Conservation (phyloP, 2,329 filamentous ascomycete genomes). For the Orbilia quercus region DNA sequence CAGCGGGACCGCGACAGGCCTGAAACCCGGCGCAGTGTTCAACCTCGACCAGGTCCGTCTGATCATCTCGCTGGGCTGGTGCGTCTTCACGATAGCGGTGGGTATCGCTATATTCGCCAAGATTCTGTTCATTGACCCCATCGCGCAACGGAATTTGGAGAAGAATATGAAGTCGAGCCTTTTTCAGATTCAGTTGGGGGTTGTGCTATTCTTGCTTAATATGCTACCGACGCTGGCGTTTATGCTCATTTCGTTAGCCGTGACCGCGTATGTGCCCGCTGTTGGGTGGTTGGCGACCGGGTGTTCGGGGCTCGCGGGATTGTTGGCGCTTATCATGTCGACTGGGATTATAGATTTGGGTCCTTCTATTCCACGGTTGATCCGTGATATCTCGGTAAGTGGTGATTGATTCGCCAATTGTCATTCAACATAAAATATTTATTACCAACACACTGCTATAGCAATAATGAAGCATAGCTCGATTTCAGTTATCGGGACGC, state of each 20-base stretch:
- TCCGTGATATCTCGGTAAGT: constrained; percentile 29
- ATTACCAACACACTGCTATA: too few species aligned
- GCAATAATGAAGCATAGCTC: too few species aligned
- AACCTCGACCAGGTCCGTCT: constrained; percentile 47
- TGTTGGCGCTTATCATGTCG: constrained; percentile 42
- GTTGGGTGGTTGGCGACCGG: constrained; percentile 51
- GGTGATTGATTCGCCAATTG: background rate
- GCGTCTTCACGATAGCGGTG: constrained; percentile 48
- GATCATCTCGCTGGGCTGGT: constrained; percentile 52
- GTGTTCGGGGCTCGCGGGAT: constrained; percentile 33
- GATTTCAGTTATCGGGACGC: too few species aligned
- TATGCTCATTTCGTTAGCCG: constrained; percentile 44
- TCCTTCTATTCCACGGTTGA: constrained; percentile 43
- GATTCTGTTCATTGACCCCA: constrained; percentile 48
- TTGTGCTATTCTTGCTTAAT: constrained; percentile 46
- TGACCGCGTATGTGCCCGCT: constrained; percentile 45
- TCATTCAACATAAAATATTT: too few species aligned
- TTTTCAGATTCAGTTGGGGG: constrained; percentile 38
- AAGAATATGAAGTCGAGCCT: constrained; percentile 39
- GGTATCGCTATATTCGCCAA: constrained; percentile 50
- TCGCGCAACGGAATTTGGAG: constrained; percentile 46
- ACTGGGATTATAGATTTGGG: constrained; percentile 40
- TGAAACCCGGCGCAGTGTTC: constrained; percentile 40
- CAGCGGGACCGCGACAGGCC: background rate
- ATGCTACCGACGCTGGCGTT: constrained; percentile 46